phyloP scores from a whole-genome alignment of 2,329 filamentous ascomycete species.

The Orbilia blumenaviensis region DNA sequence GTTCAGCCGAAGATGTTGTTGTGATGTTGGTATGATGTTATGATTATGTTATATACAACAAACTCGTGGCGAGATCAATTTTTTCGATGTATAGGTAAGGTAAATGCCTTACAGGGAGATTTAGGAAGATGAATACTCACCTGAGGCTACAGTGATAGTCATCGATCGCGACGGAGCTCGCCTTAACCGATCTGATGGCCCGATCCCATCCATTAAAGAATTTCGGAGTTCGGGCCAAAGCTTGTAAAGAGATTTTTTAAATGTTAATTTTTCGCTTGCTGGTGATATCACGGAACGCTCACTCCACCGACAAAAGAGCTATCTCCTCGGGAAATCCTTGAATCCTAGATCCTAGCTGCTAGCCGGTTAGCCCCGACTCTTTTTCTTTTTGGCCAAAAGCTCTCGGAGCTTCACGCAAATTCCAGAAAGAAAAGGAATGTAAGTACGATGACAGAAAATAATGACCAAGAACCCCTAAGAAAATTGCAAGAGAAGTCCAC shows the following conservation, averaged over 20 bases:
- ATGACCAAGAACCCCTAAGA: background rate
- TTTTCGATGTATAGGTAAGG: too few relatives aligned
- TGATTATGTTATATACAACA: background rate
- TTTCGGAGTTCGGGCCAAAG: background rate
- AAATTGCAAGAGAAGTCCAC: too few relatives aligned
- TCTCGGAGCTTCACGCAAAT: too few relatives aligned
- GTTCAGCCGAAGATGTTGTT: background rate
- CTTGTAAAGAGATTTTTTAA: constrained; percentile 4
- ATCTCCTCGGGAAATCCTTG: constrained; percentile 2
- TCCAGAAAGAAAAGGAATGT: too few relatives aligned
- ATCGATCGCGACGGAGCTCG: constrained; percentile 6
- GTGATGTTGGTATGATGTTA: background rate
- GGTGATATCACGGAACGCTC: background rate
- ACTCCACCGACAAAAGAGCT: background rate
- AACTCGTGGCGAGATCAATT: too few relatives aligned
- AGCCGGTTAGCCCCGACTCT: background rate
- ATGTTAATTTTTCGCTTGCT: background rate
- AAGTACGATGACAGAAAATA: background rate
- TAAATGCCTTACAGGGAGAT: background rate
- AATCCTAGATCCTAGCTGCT: background rate
- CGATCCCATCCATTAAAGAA: background rate
- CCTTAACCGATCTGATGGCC: background rate
- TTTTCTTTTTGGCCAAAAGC: background rate
- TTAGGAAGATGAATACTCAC: background rate
- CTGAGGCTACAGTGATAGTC: background rate